Percentiles rank a stretch among this genome's conserved stretches.
Conservation (phyloP, 176 grass and related monocot genomes). For the Oryza nivara region DNA sequence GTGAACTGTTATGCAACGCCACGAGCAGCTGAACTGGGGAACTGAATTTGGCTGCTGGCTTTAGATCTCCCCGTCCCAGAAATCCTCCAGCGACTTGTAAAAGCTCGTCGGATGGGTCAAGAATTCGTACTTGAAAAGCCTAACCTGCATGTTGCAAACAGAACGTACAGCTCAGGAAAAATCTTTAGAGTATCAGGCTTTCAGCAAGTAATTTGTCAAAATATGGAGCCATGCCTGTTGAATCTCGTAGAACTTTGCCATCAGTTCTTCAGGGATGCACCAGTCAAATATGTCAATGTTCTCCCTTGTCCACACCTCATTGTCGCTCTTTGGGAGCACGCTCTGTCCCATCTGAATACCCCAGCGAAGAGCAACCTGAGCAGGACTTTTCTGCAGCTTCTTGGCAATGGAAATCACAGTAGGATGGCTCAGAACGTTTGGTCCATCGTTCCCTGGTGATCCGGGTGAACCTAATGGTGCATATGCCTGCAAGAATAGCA, state of each 20-base stretch:
- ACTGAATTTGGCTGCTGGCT: background rate
- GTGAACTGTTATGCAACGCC: background rate
- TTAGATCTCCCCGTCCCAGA: constrained; percentile 54
- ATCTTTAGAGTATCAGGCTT: background rate
- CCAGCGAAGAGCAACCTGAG: constrained; percentile 47
- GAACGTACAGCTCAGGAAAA: background rate
- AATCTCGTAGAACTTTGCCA: constrained; percentile 36
- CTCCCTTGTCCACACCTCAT: constrained; percentile 40
- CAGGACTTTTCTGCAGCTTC: constrained; percentile 43
- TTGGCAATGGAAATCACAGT: constrained; percentile 30
- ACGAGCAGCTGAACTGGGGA: background rate
- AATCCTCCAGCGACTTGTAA: constrained; percentile 47
- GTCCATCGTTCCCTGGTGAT: constrained; percentile 34
- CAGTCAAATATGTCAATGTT: constrained; percentile 52
- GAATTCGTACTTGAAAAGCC: constrained; percentile 43
- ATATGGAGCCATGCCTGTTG: constrained; percentile 26
- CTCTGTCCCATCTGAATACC: constrained; percentile 54
- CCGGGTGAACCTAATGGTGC: constrained; percentile 55
- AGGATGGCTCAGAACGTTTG: constrained; percentile 37
- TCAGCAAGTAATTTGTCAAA: background rate
- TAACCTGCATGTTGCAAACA: constrained; percentile 32
- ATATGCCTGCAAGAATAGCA: constrained; percentile 42
- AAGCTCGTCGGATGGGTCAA: constrained; percentile 41
- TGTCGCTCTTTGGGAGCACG: constrained; percentile 54
- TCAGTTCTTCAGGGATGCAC: constrained; percentile 46